These are phyloP conservation scores for Metschnikowia continentalis DNA, from an alignment of 805 yeast species.

Conservation along the genomic window DNA sequence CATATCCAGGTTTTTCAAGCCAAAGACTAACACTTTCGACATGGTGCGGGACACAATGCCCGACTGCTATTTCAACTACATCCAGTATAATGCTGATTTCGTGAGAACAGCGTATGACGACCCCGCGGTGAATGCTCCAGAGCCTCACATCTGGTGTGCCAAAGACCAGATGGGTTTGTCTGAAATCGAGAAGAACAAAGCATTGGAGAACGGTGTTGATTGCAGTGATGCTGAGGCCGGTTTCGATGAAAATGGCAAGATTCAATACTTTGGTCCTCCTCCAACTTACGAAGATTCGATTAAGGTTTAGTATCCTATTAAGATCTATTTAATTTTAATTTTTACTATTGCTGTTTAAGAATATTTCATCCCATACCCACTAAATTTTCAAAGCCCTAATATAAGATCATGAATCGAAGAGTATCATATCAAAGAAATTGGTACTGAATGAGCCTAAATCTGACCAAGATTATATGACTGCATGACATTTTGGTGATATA, in stretches of 20 bases:
- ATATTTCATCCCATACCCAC: background rate
- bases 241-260: conserved; percentile 54
- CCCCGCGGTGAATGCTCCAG: conserved; percentile 53
- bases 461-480: background rate
- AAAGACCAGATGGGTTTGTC: conserved; percentile 66
- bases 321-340: conserved; percentile 1
- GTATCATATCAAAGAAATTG: no score
- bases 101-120: conserved; percentile 45
- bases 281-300: conserved; percentile 60
- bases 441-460: background rate
- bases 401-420: no score
- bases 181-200: conserved; percentile 51
- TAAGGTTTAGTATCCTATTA: conserved; percentile 22
- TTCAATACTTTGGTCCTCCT: conserved; percentile 58
- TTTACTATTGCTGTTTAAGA: background rate
- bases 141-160: conserved; percentile 68
- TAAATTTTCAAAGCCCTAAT: background rate
- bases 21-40: conserved; percentile 46
- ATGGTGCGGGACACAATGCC: conserved; percentile 45
- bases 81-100: conserved; percentile 39
- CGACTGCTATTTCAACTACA: conserved; percentile 33
- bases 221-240: conserved; percentile 56
- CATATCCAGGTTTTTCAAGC: conserved; percentile 34
- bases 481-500: background rate
- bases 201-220: conserved; percentile 50